Evolutionary conservation across 202 grass and related monocot genomes (phyloP).

Genomic region (Musa balbisiana): DNA sequence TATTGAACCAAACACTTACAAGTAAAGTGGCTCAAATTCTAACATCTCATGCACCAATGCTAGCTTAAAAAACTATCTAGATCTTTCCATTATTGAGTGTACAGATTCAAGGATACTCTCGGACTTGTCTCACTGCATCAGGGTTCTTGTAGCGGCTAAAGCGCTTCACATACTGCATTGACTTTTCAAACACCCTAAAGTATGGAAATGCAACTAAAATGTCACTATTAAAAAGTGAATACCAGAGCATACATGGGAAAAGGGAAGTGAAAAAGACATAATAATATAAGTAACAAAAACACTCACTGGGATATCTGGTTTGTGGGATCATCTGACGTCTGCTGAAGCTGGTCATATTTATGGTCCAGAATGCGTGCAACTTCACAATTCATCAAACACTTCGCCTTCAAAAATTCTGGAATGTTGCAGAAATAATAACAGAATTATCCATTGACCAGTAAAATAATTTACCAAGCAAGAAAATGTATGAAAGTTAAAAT

Average conservation of each 20-base stretch:
- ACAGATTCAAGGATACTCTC: slow-evolving; percentile 55
- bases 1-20: neutral
- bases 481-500: too few species aligned
- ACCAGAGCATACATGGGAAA: neutral
- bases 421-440: neutral
- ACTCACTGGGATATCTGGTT: slow-evolving; percentile 51
- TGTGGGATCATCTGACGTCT: slow-evolving; percentile 61
- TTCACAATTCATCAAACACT: slow-evolving; percentile 97
- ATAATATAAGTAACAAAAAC: neutral
- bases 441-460: too few species aligned
- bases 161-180: slow-evolving; percentile 79
- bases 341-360: slow-evolving; percentile 92
- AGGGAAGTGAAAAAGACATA: neutral
- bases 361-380: slow-evolving; percentile 89
- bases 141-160: slow-evolving; percentile 98
- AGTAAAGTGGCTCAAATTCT: neutral
- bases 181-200: slow-evolving; percentile 88
- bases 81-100: neutral
- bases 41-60: neutral
- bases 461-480: too few species aligned
- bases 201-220: neutral
- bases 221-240: neutral
- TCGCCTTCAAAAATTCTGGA: slow-evolving; percentile 81
- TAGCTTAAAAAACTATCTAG: neutral
- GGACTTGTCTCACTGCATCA: slow-evolving; percentile 82